Conservation (phyloP, 2,329 filamentous ascomycete species). For the Fusarium torreyae region DNA sequence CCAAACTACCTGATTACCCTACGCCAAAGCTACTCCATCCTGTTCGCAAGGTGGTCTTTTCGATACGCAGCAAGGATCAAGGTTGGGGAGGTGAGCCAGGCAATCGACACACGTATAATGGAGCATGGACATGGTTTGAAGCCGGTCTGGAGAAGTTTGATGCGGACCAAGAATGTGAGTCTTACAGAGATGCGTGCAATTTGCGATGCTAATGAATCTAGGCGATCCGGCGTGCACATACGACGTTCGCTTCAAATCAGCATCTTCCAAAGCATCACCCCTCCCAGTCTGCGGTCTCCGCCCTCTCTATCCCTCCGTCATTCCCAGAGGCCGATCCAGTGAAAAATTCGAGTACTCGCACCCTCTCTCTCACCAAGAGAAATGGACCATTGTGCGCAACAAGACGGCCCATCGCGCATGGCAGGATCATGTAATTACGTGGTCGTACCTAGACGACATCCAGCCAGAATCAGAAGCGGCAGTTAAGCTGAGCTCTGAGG, state of each 20-base stretch:
- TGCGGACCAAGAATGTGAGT: conserved; percentile 52
- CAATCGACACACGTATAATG: conserved; percentile 59
- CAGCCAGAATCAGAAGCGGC: conserved; percentile 60
- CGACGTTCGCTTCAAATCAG: conserved; percentile 49
- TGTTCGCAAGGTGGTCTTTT: conserved; percentile 74
- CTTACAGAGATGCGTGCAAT: accelerated
- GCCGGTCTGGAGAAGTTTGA: conserved; percentile 72
- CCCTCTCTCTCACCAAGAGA: conserved; percentile 52
- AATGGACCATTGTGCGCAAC: conserved; percentile 66
- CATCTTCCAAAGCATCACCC: conserved; percentile 34
- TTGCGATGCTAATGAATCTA: conserved; percentile 21
- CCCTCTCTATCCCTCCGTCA: conserved; percentile 54
- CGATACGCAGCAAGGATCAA: conserved; percentile 70
- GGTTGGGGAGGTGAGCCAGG: conserved; percentile 63
- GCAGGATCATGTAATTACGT: conserved; percentile 65
- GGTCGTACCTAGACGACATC: conserved; percentile 67
- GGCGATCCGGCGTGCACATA: conserved; percentile 52
- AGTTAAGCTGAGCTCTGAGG: conserved; percentile 54
- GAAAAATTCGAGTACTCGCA: conserved; percentile 56
- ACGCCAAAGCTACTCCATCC: conserved; percentile 62
- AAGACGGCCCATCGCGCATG: conserved; percentile 53
- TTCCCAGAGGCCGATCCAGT: conserved; percentile 21
- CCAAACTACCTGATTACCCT: conserved; percentile 56
- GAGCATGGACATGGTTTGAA: conserved; percentile 75
- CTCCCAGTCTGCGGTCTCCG: conserved; percentile 57